Percentiles rank a stretch among this genome's conserved stretches.
Conservation (phyloP, 208 protist species). For the Wallacemonas sp. region DNA sequence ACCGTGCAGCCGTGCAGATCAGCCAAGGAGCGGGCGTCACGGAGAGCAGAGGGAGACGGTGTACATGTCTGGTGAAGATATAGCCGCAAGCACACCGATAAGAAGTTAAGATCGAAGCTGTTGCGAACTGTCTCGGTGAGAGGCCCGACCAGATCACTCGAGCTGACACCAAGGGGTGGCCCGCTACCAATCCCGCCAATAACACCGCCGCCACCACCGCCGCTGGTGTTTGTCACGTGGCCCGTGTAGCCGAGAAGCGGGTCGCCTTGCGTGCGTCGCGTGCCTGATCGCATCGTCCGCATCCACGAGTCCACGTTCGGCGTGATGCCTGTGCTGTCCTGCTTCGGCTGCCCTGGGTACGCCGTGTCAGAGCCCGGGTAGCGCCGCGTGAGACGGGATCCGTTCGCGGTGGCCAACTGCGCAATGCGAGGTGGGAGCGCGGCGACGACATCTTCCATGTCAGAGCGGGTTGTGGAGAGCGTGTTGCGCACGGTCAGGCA, state of each 20-base stretch:
- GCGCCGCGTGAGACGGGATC: background rate
- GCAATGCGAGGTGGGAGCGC: background rate
- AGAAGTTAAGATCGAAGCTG: slow-evolving; percentile 5
- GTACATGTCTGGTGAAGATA: slow-evolving; percentile 1
- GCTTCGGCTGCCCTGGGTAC: too few species aligned
- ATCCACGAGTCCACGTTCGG: slow-evolving; percentile 10
- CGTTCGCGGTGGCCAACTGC: background rate
- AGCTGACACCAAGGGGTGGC: too few species aligned
- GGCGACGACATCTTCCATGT: slow-evolving; percentile 4
- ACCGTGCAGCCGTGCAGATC: background rate
- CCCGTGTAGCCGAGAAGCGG: background rate
- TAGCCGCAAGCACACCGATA: background rate
- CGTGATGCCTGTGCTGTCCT: too few species aligned
- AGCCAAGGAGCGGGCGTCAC: background rate
- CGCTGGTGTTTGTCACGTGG: background rate
- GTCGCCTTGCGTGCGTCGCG: background rate
- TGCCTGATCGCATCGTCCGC: slow-evolving; percentile 4
- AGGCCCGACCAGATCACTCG: background rate
- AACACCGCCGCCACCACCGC: background rate
- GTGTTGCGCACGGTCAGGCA: background rate
- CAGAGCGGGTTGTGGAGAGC: background rate
- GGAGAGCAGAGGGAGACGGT: background rate
- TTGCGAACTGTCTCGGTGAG: background rate
- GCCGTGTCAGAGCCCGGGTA: background rate
- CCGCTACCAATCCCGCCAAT: too few species aligned